These are phyloP conservation scores for Ceratocystis papillata DNA, from an alignment of 2,329 filamentous ascomycete genomes.

Conservation along the genomic window DNA sequence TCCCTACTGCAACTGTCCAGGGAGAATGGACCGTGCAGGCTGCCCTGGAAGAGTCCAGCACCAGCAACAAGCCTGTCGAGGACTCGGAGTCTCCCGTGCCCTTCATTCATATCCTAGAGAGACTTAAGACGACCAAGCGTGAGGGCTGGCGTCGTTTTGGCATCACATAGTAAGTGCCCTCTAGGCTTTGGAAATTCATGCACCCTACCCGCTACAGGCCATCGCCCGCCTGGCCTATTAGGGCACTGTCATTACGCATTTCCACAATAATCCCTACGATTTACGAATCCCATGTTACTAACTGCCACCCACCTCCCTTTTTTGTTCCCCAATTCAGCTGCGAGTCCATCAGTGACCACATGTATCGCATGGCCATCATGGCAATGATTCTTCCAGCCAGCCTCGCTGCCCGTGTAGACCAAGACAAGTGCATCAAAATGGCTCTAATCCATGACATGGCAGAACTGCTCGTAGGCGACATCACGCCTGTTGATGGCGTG, in stretches of 20 bases:
- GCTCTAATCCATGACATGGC: conserved; percentile 96
- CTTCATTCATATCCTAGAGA: conserved; percentile 90
- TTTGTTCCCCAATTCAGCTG: conserved; percentile 39
- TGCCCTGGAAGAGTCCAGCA: conserved; percentile 24
- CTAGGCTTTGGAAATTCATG: background rate
- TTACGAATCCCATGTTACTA: background rate
- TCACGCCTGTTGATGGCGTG: conserved; percentile 83
- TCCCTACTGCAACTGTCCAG: conserved; percentile 26
- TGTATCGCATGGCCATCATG: conserved; percentile 98
- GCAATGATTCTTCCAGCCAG: conserved; percentile 78
- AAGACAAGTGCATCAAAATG: conserved; percentile 84
- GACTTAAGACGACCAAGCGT: conserved; percentile 89
- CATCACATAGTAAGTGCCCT: conserved; percentile 45
- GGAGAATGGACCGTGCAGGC: conserved; percentile 28
- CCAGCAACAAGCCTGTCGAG: conserved; percentile 39
- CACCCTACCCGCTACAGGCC: background rate
- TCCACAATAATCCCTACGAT: background rate
- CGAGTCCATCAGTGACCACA: conserved; percentile 94
- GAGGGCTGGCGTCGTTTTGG: conserved; percentile 91
- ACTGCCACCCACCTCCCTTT: background rate
- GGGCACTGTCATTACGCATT: background rate
- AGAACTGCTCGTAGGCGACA: conserved; percentile 87
- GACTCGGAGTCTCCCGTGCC: conserved; percentile 63
- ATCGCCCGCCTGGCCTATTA: background rate
- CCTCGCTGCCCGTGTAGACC: conserved; percentile 60